Percentiles rank a stretch among this genome's conserved stretches.
Evolutionary conservation across 352 stramenopile genomes (phyloP).

Genomic region (Phytopythium sindhum): DNA sequence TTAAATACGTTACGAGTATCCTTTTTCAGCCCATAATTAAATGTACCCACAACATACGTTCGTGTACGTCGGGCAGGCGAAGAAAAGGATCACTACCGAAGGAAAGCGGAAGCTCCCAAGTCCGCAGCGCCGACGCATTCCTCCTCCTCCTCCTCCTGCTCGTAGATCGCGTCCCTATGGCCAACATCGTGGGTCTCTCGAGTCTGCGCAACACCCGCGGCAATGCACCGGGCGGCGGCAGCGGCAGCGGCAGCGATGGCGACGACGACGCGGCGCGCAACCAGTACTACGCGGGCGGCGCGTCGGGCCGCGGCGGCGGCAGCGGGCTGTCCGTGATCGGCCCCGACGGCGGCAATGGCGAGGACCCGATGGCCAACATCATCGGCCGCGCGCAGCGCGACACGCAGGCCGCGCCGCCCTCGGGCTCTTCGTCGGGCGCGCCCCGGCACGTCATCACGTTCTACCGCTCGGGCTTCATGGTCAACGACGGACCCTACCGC

Average conservation of each 20-base stretch:
- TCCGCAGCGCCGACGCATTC: too few species aligned
- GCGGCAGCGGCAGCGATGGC: slow-evolving; percentile 26
- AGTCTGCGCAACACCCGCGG: slow-evolving; percentile 50
- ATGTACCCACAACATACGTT: too few species aligned
- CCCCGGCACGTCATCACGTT: slow-evolving; percentile 77
- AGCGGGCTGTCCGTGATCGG: slow-evolving; percentile 75
- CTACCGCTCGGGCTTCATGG: slow-evolving; percentile 83
- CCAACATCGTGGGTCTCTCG: slow-evolving; percentile 81
- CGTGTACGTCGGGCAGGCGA: too few species aligned
- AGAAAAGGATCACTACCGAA: too few species aligned
- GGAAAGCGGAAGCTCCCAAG: too few species aligned
- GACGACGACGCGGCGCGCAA: slow-evolving; percentile 37
- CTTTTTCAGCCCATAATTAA: too few species aligned
- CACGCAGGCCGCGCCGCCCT: slow-evolving; percentile 18
- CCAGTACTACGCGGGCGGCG: slow-evolving; percentile 73
- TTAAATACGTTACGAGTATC: too few species aligned
- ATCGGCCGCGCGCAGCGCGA: slow-evolving; percentile 78
- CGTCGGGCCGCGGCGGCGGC: slow-evolving; percentile 63
- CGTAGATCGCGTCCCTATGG: slow-evolving; percentile 31
- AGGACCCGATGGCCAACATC: slow-evolving; percentile 76
- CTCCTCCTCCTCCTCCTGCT: neutral
- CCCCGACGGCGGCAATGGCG: slow-evolving; percentile 31
- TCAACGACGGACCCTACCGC: slow-evolving; percentile 78
- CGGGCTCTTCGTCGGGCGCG: slow-evolving; percentile 11
- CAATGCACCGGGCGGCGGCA: slow-evolving; percentile 12